phyloP scores from a whole-genome alignment of 2,329 filamentous ascomycete species.

The Aspergillus niger region DNA sequence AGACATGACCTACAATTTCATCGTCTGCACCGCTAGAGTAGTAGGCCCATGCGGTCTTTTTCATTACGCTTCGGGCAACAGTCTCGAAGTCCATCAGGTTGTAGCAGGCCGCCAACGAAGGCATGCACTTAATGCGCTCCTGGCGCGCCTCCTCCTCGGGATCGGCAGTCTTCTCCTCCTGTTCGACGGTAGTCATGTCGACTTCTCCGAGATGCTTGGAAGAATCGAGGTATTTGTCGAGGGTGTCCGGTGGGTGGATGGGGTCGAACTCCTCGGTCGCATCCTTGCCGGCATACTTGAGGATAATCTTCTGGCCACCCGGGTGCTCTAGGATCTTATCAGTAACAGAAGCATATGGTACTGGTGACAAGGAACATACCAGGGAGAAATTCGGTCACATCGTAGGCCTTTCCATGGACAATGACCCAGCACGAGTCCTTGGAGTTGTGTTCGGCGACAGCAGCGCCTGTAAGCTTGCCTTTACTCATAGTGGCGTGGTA shows the following conservation, averaged over 20 bases:
- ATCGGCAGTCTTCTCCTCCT: constrained; percentile 65
- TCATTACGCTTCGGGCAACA: constrained; percentile 88
- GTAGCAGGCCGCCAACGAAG: constrained; percentile 81
- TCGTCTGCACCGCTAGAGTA: constrained; percentile 93
- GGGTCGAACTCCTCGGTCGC: constrained; percentile 90
- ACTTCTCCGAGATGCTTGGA: constrained; percentile 88
- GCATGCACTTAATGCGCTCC: constrained; percentile 74
- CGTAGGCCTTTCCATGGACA: constrained; percentile 83
- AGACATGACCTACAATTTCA: constrained; percentile 66
- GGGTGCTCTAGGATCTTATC: constrained; percentile 68
- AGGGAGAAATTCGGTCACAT: constrained; percentile 86
- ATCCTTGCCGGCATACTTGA: constrained; percentile 96
- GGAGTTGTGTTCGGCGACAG: constrained; percentile 73
- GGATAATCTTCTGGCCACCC: constrained; percentile 86
- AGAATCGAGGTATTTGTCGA: constrained; percentile 76
- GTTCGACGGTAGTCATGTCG: constrained; percentile 77
- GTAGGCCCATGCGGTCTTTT: constrained; percentile 95
- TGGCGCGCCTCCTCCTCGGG: constrained; percentile 74
- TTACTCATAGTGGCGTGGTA: not conserved
- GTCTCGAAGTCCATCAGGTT: constrained; percentile 96
- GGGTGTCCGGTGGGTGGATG: constrained; percentile 84
- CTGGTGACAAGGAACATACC: constrained; percentile 45
- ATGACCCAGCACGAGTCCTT: constrained; percentile 90
- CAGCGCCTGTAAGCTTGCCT: constrained; percentile 53
- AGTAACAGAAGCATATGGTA: not conserved